These are phyloP conservation scores for Farysia itapuensis DNA, from an alignment of 1,284 basidiomycete genomes.

Conservation along the genomic window DNA sequence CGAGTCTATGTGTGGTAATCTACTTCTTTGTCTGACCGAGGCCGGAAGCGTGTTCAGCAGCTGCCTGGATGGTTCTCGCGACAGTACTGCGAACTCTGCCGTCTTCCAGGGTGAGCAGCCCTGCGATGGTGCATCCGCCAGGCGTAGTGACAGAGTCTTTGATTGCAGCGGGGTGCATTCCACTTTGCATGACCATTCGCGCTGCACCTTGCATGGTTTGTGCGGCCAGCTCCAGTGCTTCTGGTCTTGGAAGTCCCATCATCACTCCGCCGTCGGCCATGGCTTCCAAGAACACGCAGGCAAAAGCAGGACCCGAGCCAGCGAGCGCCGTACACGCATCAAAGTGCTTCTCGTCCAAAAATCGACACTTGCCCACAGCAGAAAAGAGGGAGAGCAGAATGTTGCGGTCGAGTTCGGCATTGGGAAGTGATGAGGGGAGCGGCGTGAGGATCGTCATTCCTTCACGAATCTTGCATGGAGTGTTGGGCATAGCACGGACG, in stretches of 20 bases:
- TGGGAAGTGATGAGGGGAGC: conserved; percentile 25
- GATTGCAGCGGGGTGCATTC: conserved; percentile 89
- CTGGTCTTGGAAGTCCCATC: conserved; percentile 95
- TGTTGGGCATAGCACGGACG: conserved; percentile 97
- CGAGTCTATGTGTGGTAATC: background rate
- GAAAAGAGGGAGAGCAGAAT: conserved; percentile 53
- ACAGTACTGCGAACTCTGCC: conserved; percentile 91
- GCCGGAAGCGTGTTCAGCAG: conserved; percentile 54
- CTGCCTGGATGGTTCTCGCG: conserved; percentile 84
- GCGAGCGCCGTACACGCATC: conserved; percentile 96
- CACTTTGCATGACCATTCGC: conserved; percentile 86
- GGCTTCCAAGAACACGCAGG: conserved; percentile 93
- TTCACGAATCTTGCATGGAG: conserved; percentile 74
- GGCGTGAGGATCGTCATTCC: conserved; percentile 59
- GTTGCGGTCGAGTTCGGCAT: conserved; percentile 31
- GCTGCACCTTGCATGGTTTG: conserved; percentile 97
- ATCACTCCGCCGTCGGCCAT: conserved; percentile 99
- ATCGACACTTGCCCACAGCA: conserved; percentile 51
- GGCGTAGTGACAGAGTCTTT: conserved; percentile 98
- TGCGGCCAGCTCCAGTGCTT: conserved; percentile 90
- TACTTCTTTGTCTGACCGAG: conserved; percentile 45
- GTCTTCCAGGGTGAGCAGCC: conserved; percentile 90
- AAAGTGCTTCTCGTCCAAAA: conserved; percentile 68
- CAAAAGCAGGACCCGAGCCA: conserved; percentile 95
- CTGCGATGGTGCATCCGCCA: conserved; percentile 97